phyloP scores from a whole-genome alignment of 768 basidiomycete genomes.

The Kwoniella botswanensis region DNA sequence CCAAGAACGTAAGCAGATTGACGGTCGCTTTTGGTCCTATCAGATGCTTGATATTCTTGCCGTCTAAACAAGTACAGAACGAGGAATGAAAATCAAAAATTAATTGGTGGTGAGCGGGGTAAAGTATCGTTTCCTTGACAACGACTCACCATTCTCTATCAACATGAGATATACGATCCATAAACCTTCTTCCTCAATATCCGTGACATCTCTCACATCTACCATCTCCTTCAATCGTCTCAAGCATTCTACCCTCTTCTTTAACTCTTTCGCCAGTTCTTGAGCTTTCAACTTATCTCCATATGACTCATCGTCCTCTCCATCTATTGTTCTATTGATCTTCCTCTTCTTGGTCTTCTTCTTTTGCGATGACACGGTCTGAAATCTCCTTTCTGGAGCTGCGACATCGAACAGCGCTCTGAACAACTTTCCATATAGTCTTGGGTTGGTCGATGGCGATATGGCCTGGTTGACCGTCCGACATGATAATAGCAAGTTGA shows the following conservation, averaged over 20 bases:
- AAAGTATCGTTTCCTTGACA: no score
- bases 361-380: neutral
- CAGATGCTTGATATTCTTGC: conserved; percentile 52
- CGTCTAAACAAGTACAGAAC: conserved; percentile 37
- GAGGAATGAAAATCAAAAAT: neutral
- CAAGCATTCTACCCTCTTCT: conserved; percentile 37
- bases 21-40: conserved; percentile 35
- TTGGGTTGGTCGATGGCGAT: conserved; percentile 39
- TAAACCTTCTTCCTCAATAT: conserved; percentile 42
- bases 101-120: neutral
- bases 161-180: conserved; percentile 56
- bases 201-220: conserved; percentile 23
- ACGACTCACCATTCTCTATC: conserved; percentile 56
- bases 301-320: conserved; percentile 6
- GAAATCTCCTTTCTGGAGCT: conserved; percentile 55
- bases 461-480: conserved; percentile 35
- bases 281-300: conserved; percentile 19
- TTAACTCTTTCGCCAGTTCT: conserved; percentile 45
- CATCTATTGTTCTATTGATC: neutral
- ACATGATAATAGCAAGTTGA: conserved; percentile 46
- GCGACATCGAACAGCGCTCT: conserved; percentile 42
- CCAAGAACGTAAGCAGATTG: conserved; percentile 47
- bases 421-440: conserved; percentile 49
- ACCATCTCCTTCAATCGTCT: conserved; percentile 35
- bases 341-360: neutral